Percentiles rank a stretch among this genome's conserved stretches.
These are phyloP conservation scores for Hibiscus tridactylites DNA, from an alignment of 345 rosid genomes.

Conservation along the genomic window DNA sequence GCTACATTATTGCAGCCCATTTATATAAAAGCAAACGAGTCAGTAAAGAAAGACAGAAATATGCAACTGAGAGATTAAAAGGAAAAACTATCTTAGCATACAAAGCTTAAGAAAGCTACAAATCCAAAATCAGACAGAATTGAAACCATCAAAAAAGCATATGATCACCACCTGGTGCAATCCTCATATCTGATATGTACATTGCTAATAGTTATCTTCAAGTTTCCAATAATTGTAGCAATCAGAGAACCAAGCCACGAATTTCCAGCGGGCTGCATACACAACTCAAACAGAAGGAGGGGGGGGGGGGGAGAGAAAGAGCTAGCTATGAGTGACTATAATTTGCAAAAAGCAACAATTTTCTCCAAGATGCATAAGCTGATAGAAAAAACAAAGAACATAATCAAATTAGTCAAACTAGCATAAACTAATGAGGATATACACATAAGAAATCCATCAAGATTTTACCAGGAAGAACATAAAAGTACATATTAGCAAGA, in stretches of 20 bases:
- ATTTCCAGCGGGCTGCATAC: conserved; percentile 68
- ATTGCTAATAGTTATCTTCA: conserved; percentile 94
- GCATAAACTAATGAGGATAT: neutral
- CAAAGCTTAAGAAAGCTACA: conserved; percentile 3
- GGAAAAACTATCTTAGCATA: neutral
- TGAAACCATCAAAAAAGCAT: conserved; percentile 3
- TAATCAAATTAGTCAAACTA: neutral
- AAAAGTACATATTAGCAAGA: neutral
- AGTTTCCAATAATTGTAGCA: conserved; percentile 90
- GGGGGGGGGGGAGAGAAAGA: conserved; percentile 8
- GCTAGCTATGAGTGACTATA: conserved; percentile 13
- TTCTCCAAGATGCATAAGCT: conserved; percentile 3
- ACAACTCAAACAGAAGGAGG: neutral
- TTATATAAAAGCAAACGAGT: neutral
- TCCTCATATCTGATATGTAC: conserved; percentile 97
- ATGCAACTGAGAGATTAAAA: neutral
- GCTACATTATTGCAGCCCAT: conserved; percentile 34
- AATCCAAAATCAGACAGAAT: conserved; percentile 5
- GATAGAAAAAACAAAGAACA: neutral
- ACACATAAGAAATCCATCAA: neutral
- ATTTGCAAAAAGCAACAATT: neutral
- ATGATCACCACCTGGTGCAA: conserved; percentile 57
- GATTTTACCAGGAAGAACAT: neutral
- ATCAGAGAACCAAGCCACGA: conserved; percentile 95
- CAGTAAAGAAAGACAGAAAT: neutral